Evolutionary conservation across 306 rosid genomes (phyloP).

Genomic region (Luffa aegyptiaca): DNA sequence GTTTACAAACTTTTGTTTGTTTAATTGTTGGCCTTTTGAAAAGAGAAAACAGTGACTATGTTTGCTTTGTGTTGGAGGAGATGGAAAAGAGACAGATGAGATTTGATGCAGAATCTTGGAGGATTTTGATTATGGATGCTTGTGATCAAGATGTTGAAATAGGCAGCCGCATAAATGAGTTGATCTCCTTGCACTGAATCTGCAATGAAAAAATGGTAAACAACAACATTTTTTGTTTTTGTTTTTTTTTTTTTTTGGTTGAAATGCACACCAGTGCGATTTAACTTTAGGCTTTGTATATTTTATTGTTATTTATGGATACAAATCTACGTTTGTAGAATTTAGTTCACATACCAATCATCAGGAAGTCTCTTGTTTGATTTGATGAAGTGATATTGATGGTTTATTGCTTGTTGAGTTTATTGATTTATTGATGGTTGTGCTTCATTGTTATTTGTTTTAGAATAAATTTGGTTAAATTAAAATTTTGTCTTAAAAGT

Average conservation of each 20-base stretch:
- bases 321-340: background rate
- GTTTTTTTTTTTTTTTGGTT: background rate
- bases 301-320: background rate
- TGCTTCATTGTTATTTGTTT: no score
- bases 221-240: background rate
- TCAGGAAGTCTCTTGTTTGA: no score
- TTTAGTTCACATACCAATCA: no score
- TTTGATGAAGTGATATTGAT: no score
- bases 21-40: constrained; percentile 49
- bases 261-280: background rate
- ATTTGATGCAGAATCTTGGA: constrained; percentile 46
- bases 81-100: constrained; percentile 53
- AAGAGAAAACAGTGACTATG: constrained; percentile 44
- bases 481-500: no score
- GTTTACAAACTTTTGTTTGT: constrained; percentile 48
- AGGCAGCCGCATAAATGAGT: constrained; percentile 22
- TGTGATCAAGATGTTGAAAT: constrained; percentile 34
- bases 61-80: constrained; percentile 78
- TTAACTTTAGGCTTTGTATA: background rate
- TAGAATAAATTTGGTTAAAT: no score
- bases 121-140: constrained; percentile 31
- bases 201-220: background rate
- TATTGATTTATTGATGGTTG: no score
- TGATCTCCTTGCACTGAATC: constrained; percentile 19
- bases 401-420: no score